These are phyloP conservation scores for Pseudogymnoascus sp. DNA, from an alignment of 2,329 filamentous ascomycete species.

Conservation along the genomic window DNA sequence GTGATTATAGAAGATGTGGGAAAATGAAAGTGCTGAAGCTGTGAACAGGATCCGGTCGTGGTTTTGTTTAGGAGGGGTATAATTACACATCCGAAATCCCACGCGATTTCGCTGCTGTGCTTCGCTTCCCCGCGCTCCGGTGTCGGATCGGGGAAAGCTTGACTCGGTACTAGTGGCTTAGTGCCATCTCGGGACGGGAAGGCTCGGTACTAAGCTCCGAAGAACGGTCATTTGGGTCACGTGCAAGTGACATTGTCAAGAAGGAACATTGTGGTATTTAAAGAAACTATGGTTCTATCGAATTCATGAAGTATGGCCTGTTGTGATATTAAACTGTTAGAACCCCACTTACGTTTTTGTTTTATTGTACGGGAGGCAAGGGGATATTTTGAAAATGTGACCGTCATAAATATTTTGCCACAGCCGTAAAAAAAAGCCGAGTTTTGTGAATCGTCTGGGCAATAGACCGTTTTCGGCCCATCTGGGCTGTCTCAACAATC, in stretches of 20 bases:
- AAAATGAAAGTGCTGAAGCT: not conserved
- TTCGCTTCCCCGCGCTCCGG: constrained; percentile 8
- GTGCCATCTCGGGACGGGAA: constrained; percentile 6
- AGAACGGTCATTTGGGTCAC: constrained; percentile 3
- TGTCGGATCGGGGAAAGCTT: constrained; percentile 9
- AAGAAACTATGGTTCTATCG: not conserved
- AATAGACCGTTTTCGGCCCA: not conserved
- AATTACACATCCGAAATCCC: constrained; percentile 2
- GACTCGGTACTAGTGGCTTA: constrained; percentile 4
- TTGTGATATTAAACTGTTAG: not conserved
- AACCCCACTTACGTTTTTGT: not conserved
- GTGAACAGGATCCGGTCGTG: not conserved
- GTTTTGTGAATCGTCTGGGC: not conserved
- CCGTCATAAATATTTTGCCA: not conserved
- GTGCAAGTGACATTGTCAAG: not conserved
- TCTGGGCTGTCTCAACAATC: not conserved
- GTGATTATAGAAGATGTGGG: constrained; percentile 19
- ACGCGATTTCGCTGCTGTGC: constrained; percentile 1
- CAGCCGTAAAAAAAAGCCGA: not conserved
- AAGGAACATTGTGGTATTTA: not conserved
- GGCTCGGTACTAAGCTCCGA: constrained; percentile 1
- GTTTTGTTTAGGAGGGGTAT: constrained; percentile 4
- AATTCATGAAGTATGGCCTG: not conserved
- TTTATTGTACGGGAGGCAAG: not conserved
- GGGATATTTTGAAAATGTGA: not conserved